Evolutionary conservation across 495 filamentous ascomycete species (phyloP).

Genomic region (Daldinia loculata): DNA sequence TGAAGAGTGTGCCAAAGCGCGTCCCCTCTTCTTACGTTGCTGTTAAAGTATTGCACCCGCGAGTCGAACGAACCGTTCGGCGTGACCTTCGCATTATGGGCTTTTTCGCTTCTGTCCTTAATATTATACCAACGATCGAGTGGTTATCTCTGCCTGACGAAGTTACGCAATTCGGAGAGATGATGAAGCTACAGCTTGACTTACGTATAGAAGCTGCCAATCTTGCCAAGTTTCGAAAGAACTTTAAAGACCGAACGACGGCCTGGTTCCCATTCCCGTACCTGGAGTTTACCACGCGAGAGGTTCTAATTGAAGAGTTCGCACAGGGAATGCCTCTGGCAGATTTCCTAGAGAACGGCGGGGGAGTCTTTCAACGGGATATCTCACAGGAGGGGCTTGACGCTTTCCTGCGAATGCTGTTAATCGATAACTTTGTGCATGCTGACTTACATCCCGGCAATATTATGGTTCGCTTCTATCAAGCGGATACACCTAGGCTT

Average conservation of each 20-base stretch:
- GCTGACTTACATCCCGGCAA: constrained; percentile 99
- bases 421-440: constrained; percentile 98
- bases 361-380: constrained; percentile 90
- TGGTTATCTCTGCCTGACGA: constrained; percentile 98
- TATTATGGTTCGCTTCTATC: constrained; percentile 99
- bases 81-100: constrained; percentile 93
- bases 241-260: constrained; percentile 88
- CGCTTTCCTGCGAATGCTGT: constrained; percentile 96
- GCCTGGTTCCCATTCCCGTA: constrained; percentile 98
- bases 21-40: constrained; percentile 94
- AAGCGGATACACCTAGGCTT: constrained; percentile 74
- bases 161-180: constrained; percentile 91
- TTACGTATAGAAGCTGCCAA: constrained; percentile 95
- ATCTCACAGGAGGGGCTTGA: constrained; percentile 96
- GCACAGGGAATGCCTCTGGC: constrained; percentile 92
- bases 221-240: constrained; percentile 83
- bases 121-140: constrained; percentile 91
- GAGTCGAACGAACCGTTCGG: constrained; percentile 85
- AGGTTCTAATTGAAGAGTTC: constrained; percentile 95
- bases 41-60: constrained; percentile 94
- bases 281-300: constrained; percentile 85
- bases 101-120: constrained; percentile 87
- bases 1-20: constrained; percentile 84
- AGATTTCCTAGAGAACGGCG: constrained; percentile 88
- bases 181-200: constrained; percentile 98